These are phyloP conservation scores for Elaeis guineensis DNA, from an alignment of 176 grass and related monocot species.

Conservation along the genomic window DNA sequence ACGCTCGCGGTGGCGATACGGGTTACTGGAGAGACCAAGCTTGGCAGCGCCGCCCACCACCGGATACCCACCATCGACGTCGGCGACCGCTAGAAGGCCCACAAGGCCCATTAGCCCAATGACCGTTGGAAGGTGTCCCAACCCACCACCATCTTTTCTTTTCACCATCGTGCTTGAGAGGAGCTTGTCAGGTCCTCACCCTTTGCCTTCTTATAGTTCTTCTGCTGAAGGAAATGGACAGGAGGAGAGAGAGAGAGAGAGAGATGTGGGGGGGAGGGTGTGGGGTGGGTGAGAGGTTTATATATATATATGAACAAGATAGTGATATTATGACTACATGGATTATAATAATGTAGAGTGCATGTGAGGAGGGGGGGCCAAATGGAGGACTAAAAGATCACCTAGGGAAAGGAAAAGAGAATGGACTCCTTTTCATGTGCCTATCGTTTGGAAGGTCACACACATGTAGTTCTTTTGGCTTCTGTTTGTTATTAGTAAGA, in stretches of 20 bases:
- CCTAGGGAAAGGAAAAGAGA: no score
- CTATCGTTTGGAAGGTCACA: no score
- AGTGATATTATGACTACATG: constrained; percentile 6
- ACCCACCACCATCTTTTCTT: not conserved
- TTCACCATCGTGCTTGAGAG: no score
- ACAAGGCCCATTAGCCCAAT: constrained; percentile 8
- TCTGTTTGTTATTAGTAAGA: no score
- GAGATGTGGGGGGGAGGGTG: no score
- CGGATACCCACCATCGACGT: not conserved
- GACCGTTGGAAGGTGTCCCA: not conserved
- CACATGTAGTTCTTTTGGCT: no score
- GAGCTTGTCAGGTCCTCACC: no score
- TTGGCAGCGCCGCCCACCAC: constrained; percentile 1
- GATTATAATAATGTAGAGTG: constrained; percentile 1
- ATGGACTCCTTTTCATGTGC: no score
- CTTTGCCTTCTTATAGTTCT: not conserved
- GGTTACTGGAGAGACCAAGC: no score
- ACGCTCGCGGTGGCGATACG: not conserved
- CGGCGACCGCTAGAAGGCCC: constrained; percentile 9
- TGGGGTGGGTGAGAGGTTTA: not conserved
- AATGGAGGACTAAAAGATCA: not conserved
- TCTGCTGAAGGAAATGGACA: not conserved
- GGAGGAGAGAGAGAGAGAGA: not conserved
- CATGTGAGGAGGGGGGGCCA: constrained; percentile 2
- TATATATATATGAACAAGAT: constrained; percentile 20